Conservation (phyloP, 495 filamentous ascomycete species). For the Oleoguttula mirabilis region DNA sequence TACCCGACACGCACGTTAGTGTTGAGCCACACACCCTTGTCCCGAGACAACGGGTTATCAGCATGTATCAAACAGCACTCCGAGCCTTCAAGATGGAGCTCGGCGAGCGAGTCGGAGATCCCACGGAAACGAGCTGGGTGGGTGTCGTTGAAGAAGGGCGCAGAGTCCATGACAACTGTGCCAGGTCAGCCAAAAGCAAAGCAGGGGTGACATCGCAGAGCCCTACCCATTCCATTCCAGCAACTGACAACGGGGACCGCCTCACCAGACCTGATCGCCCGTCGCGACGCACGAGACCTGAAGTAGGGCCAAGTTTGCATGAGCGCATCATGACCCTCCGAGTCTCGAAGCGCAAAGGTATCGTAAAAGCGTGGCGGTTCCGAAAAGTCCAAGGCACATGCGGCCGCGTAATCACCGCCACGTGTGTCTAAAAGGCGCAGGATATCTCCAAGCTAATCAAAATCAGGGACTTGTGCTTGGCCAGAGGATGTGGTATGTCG, state of each 20-base stretch:
- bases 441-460: constrained; percentile 55
- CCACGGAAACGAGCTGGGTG: constrained; percentile 17
- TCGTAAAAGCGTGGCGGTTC: constrained; percentile 63
- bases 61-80: constrained; percentile 26
- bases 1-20: constrained; percentile 20
- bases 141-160: constrained; percentile 40
- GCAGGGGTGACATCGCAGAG: too few relatives aligned
- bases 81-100: constrained; percentile 18
- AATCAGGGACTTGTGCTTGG: too few relatives aligned
- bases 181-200: too few relatives aligned
- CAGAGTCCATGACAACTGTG: constrained; percentile 48
- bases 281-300: constrained; percentile 43
- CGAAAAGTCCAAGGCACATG: constrained; percentile 68
- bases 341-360: constrained; percentile 73
- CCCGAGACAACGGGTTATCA: constrained; percentile 18
- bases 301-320: constrained; percentile 73
- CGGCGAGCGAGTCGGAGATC: constrained; percentile 17
- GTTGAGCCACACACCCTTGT: constrained; percentile 21
- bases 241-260: constrained; percentile 63
- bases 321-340: constrained; percentile 45
- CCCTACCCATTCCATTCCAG: constrained; percentile 79
- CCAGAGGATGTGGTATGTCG: too few relatives aligned
- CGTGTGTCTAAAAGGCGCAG: constrained; percentile 57
- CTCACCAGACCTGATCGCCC: constrained; percentile 40
- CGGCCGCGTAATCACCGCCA: constrained; percentile 61